These are phyloP conservation scores for Colletotrichum sp. DNA, from an alignment of 2,329 filamentous ascomycete species.

Conservation along the genomic window DNA sequence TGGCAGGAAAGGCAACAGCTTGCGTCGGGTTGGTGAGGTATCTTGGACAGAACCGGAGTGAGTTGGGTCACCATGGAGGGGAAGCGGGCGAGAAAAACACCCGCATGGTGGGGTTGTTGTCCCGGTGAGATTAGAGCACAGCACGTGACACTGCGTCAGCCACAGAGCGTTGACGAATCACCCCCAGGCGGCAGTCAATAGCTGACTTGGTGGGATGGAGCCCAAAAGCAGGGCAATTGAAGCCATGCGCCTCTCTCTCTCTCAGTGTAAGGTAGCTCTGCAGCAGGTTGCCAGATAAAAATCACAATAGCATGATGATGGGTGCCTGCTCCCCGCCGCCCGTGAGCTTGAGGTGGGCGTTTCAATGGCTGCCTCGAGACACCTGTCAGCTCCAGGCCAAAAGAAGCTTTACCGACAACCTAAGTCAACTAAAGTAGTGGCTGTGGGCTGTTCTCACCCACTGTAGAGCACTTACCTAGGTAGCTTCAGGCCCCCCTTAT, in stretches of 20 bases:
- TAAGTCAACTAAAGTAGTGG: slow-evolving; percentile 5
- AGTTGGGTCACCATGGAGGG: slow-evolving; percentile 23
- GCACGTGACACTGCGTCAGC: slow-evolving; percentile 24
- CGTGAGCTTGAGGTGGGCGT: neutral
- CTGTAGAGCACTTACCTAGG: neutral
- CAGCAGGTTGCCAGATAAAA: neutral
- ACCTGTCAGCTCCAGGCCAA: neutral
- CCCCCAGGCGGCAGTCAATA: slow-evolving; percentile 6
- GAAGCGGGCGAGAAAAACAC: slow-evolving; percentile 25
- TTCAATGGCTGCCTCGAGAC: neutral
- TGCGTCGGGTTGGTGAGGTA: slow-evolving; percentile 21
- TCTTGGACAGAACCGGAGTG: slow-evolving; percentile 20
- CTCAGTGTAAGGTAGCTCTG: neutral
- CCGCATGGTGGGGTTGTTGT: slow-evolving; percentile 26
- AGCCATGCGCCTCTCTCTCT: neutral
- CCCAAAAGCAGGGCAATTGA: neutral
- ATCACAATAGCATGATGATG: neutral
- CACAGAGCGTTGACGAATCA: slow-evolving; percentile 22
- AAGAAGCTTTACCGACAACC: neutral
- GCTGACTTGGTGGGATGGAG: neutral
- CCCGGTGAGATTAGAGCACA: slow-evolving; percentile 19
- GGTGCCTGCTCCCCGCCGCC: neutral
- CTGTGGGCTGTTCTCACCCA: neutral
- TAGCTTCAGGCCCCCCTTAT: neutral
- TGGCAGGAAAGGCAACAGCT: slow-evolving; percentile 22